phyloP scores from a whole-genome alignment of 2,329 filamentous ascomycete genomes.

The Calonectria honghensis region DNA sequence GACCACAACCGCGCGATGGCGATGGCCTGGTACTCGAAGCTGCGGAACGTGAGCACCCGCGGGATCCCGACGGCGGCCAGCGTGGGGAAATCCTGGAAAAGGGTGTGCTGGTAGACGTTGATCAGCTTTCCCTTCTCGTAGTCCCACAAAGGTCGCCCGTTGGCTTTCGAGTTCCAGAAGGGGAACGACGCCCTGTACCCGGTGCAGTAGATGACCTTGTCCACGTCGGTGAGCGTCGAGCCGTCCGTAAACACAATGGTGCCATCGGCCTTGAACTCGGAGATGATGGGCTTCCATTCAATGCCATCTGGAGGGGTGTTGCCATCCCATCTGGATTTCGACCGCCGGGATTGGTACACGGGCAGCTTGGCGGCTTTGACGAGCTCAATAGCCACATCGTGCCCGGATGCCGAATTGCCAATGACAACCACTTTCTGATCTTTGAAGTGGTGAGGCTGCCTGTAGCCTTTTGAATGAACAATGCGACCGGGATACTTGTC shows the following conservation, averaged over 20 bases:
- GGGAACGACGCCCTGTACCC: conserved; percentile 66
- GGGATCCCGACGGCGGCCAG: conserved; percentile 72
- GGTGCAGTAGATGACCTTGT: conserved; percentile 65
- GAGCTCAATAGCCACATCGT: conserved; percentile 63
- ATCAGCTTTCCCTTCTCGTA: conserved; percentile 67
- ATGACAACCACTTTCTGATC: conserved; percentile 62
- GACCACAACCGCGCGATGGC: conserved; percentile 70
- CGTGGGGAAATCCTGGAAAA: conserved; percentile 67
- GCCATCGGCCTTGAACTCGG: conserved; percentile 64
- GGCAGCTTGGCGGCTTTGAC: conserved; percentile 62
- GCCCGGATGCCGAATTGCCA: conserved; percentile 67
- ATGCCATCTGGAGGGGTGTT: conserved; percentile 67
- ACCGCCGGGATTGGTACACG: conserved; percentile 71
- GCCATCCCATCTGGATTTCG: conserved; percentile 70
- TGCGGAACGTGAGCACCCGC: conserved; percentile 70
- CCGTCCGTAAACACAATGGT: conserved; percentile 66
- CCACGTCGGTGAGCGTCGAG: conserved; percentile 59
- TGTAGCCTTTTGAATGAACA: conserved; percentile 68
- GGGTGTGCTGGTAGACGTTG: conserved; percentile 71
- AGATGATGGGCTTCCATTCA: conserved; percentile 72
- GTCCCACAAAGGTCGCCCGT: conserved; percentile 70
- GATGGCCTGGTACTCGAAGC: conserved; percentile 74
- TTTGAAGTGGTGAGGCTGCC: conserved; percentile 59
- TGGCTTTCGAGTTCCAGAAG: conserved; percentile 68
- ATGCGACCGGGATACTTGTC: conserved; percentile 63